A percentile compares a stretch with the other conserved stretches of the same genome.
Evolutionary conservation across 805 yeast species (phyloP).

Genomic region (Starmerella powellii): DNA sequence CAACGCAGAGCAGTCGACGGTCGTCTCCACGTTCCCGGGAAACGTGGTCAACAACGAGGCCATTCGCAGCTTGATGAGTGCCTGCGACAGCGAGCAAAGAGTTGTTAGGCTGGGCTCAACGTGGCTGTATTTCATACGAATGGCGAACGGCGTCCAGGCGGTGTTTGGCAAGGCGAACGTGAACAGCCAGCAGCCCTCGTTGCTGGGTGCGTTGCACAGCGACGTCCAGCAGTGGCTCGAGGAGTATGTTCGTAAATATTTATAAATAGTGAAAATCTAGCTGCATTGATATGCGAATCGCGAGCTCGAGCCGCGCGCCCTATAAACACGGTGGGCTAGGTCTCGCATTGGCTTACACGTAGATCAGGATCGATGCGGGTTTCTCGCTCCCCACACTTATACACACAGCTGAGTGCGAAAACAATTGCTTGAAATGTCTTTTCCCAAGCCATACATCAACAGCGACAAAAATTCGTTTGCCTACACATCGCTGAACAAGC

Average conservation of each 20-base stretch:
- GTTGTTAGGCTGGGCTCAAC: constrained; percentile 15
- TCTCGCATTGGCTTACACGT: not conserved
- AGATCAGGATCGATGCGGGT: too few species aligned
- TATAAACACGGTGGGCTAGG: too few species aligned
- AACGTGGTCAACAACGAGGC: constrained; percentile 1
- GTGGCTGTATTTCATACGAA: constrained; percentile 13
- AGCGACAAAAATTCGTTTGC: constrained; percentile 68
- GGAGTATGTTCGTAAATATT: constrained; percentile 6
- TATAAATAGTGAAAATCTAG: not conserved
- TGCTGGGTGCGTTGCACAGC: constrained; percentile 15
- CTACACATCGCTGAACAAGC: constrained; percentile 54
- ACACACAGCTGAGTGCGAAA: too few species aligned
- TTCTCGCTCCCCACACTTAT: too few species aligned
- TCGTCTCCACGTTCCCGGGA: constrained; percentile 13
- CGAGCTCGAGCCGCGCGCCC: too few species aligned
- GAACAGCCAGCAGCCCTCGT: constrained; percentile 6
- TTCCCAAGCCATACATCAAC: constrained; percentile 18
- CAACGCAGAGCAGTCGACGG: not conserved
- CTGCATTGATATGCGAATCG: not conserved
- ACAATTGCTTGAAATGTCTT: too few species aligned
- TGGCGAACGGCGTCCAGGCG: constrained; percentile 6
- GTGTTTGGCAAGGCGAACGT: constrained; percentile 16
- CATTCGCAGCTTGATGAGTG: constrained; percentile 7
- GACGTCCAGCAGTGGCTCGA: constrained; percentile 19
- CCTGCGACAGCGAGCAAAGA: not conserved